A percentile compares a stretch with the other conserved stretches of the same genome.
phyloP scores from a whole-genome alignment of 306 rosid species.

The Carpinus viminea region DNA sequence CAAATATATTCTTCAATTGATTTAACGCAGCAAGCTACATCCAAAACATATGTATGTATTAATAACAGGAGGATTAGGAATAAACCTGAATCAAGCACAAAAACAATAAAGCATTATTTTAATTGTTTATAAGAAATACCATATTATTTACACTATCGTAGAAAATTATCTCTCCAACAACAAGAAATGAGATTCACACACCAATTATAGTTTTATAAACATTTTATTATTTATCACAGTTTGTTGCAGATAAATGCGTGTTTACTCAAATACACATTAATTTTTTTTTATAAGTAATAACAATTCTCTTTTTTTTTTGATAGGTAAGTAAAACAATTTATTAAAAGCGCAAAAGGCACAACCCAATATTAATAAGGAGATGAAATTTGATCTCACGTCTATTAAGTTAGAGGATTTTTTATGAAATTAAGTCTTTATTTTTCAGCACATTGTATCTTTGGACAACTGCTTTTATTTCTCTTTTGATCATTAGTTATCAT shows the following conservation, averaged over 20 bases:
- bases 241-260: not conserved
- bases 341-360: too few species aligned
- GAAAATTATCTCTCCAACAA: not conserved
- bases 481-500: too few species aligned
- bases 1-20: slow-evolving; percentile 90
- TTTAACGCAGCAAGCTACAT: slow-evolving; percentile 69
- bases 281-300: too few species aligned
- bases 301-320: too few species aligned
- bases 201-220: not conserved
- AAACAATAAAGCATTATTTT: not conserved
- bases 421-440: too few species aligned
- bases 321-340: too few species aligned
- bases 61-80: not conserved
- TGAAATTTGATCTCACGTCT: too few species aligned
- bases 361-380: too few species aligned
- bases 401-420: too few species aligned
- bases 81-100: not conserved
- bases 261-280: too few species aligned
- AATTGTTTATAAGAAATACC: not conserved
- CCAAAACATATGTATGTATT: slow-evolving; percentile 12
- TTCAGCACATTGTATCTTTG: too few species aligned
- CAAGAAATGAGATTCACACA: not conserved
- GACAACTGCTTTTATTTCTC: too few species aligned
- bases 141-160: not conserved
- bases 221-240: not conserved